Evolutionary conservation across 306 rosid species (phyloP).

Genomic region (Rosa persica): DNA sequence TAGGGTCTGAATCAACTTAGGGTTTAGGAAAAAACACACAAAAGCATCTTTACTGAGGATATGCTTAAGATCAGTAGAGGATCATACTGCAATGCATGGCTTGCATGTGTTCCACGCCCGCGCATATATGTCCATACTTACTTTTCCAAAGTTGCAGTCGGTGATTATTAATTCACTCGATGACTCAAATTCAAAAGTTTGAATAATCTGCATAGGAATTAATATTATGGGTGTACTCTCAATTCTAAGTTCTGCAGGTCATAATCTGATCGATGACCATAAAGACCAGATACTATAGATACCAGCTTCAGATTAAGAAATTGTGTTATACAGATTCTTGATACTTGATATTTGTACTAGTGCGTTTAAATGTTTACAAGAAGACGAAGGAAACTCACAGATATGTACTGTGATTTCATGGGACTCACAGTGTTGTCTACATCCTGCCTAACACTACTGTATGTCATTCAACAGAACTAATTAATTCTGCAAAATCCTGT

Average conservation of each 20-base stretch:
- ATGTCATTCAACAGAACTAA: not conserved
- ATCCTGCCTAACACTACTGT: not conserved
- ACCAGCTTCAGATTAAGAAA: not conserved
- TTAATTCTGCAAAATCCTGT: not conserved
- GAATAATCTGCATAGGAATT: not conserved
- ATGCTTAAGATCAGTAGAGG: not conserved
- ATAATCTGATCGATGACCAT: not conserved
- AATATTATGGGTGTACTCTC: not conserved
- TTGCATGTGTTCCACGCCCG: slow-evolving; percentile 1
- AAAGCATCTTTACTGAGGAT: not conserved
- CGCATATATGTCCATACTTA: not conserved
- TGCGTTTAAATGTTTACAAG: not conserved
- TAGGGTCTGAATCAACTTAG: not conserved
- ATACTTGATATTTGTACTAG: slow-evolving; percentile 2
- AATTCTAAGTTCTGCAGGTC: not conserved
- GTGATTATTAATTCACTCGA: not conserved
- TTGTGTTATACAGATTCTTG: slow-evolving; percentile 1
- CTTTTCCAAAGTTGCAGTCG: not conserved
- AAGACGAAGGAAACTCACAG: not conserved
- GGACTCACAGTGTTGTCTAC: not conserved
- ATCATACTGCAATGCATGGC: not conserved
- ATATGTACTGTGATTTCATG: not conserved
- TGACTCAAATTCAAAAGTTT: not conserved
- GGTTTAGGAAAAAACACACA: not conserved
- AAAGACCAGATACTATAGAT: not conserved